A percentile compares a stretch with the other conserved stretches of the same genome.
Evolutionary conservation across 1,284 basidiomycete species (phyloP).

Genomic region (Pseudozyma sp.): DNA sequence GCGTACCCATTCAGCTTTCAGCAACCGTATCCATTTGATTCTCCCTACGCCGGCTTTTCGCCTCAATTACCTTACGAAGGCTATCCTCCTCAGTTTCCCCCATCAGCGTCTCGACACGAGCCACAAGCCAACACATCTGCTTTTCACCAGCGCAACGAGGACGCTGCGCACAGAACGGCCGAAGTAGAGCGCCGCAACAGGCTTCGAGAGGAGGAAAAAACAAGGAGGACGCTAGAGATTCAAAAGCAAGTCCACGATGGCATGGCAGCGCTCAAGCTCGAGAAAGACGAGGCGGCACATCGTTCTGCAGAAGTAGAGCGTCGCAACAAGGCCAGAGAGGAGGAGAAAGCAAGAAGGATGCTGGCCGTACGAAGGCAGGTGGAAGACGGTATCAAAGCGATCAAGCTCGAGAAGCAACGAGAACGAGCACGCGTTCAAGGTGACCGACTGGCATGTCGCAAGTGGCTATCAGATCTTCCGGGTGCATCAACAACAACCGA

Average conservation of each 20-base stretch:
- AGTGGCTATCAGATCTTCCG: slow-evolving; percentile 19
- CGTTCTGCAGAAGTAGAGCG: slow-evolving; percentile 25
- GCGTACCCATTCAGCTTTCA: too few species aligned
- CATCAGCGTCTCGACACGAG: background rate
- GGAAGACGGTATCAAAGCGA: slow-evolving; percentile 26
- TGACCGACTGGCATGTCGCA: slow-evolving; percentile 24
- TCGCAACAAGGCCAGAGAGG: slow-evolving; percentile 31
- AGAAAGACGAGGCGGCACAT: slow-evolving; percentile 18
- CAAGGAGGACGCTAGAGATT: slow-evolving; percentile 19
- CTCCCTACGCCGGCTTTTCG: background rate
- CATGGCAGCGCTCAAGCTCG: slow-evolving; percentile 24
- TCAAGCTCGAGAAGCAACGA: slow-evolving; percentile 22
- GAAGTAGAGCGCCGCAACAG: slow-evolving; percentile 40
- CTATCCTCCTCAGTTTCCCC: background rate
- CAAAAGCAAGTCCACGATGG: slow-evolving; percentile 29
- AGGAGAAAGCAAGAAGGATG: slow-evolving; percentile 23
- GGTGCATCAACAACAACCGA: background rate
- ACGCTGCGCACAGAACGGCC: slow-evolving; percentile 17
- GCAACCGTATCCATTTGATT: too few species aligned
- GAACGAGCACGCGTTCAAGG: slow-evolving; percentile 16
- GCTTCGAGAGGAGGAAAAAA: slow-evolving; percentile 24
- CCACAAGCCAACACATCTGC: background rate
- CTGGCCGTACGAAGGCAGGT: slow-evolving; percentile 24
- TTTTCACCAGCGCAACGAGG: slow-evolving; percentile 3
- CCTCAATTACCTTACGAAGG: background rate